phyloP scores from a whole-genome alignment of 495 filamentous ascomycete species.

The Aspergillus ostianus region DNA sequence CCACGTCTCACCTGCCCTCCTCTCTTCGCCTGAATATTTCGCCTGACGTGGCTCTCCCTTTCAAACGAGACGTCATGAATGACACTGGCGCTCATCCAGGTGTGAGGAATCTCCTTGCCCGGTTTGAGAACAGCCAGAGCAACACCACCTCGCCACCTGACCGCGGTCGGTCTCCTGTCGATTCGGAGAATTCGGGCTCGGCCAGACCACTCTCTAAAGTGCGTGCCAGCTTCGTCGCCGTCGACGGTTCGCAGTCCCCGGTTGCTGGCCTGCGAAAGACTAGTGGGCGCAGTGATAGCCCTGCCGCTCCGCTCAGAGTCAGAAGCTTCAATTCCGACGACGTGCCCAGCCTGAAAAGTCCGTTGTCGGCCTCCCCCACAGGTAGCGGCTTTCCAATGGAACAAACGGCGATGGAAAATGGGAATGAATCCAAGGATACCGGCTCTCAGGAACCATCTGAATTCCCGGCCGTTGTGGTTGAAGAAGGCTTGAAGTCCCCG shows the following conservation, averaged over 20 bases:
- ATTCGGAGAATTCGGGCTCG: conserved; percentile 40
- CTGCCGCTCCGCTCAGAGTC: conserved; percentile 31
- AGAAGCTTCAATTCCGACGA: conserved; percentile 36
- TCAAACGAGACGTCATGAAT: conserved; percentile 40
- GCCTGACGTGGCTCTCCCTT: background rate
- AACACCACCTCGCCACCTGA: conserved; percentile 58
- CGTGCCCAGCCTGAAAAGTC: conserved; percentile 27
- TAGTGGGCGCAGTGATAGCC: conserved; percentile 34
- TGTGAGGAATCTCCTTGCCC: conserved; percentile 75
- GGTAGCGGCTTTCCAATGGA: conserved; percentile 20
- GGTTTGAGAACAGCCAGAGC: conserved; percentile 74
- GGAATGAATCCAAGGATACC: background rate
- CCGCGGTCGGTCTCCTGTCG: conserved; percentile 70
- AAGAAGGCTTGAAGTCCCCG: conserved; percentile 4
- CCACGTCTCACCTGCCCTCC: conserved; percentile 3
- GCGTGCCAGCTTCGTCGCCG: conserved; percentile 78
- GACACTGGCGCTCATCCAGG: conserved; percentile 49
- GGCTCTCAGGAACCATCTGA: background rate
- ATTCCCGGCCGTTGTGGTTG: background rate
- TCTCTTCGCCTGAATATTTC: background rate
- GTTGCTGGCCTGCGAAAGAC: conserved; percentile 34
- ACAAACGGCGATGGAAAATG: conserved; percentile 21
- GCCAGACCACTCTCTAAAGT: conserved; percentile 72
- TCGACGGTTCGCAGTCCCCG: conserved; percentile 53
- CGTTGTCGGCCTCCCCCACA: conserved; percentile 28